Conservation (phyloP, 2,329 filamentous ascomycete species). For the Alternaria hordeiaustralica region DNA sequence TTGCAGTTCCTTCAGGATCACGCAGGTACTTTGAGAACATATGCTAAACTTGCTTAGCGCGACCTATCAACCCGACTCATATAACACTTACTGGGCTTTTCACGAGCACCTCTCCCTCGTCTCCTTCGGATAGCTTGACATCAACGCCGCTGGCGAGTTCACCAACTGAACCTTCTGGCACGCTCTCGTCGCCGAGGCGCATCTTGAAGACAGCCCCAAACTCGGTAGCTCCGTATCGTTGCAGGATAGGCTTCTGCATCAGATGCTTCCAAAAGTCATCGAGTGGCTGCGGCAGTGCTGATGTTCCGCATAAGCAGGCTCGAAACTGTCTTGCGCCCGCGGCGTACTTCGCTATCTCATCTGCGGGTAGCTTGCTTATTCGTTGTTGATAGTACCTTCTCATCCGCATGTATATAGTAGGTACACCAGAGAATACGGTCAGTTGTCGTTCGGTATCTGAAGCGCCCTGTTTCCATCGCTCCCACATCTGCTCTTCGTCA, state of each 20-base stretch:
- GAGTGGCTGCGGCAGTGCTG: slow-evolving; percentile 57
- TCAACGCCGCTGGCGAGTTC: slow-evolving; percentile 49
- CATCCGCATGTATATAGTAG: slow-evolving; percentile 49
- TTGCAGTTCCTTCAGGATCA: slow-evolving; percentile 54
- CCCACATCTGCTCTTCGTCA: slow-evolving; percentile 46
- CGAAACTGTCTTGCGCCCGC: slow-evolving; percentile 51
- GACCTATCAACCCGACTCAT: neutral
- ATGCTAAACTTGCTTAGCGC: slow-evolving; percentile 26
- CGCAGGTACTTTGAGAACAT: slow-evolving; percentile 52
- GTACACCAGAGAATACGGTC: slow-evolving; percentile 47
- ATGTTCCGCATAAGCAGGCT: slow-evolving; percentile 55
- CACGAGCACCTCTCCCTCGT: slow-evolving; percentile 58
- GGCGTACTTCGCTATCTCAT: slow-evolving; percentile 49
- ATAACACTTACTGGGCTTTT: slow-evolving; percentile 40
- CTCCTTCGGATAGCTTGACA: slow-evolving; percentile 51
- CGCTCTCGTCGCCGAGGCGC: slow-evolving; percentile 39
- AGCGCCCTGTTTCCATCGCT: slow-evolving; percentile 41
- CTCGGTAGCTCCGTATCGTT: slow-evolving; percentile 55
- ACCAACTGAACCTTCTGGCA: slow-evolving; percentile 45
- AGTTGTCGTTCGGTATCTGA: slow-evolving; percentile 27
- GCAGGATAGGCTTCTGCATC: slow-evolving; percentile 52
- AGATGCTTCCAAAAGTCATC: slow-evolving; percentile 59
- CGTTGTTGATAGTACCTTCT: slow-evolving; percentile 44
- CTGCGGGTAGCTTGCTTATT: slow-evolving; percentile 37
- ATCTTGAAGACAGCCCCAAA: slow-evolving; percentile 54